These are phyloP conservation scores for Candida caryicola DNA, from an alignment of 805 yeast genomes.

Conservation along the genomic window DNA sequence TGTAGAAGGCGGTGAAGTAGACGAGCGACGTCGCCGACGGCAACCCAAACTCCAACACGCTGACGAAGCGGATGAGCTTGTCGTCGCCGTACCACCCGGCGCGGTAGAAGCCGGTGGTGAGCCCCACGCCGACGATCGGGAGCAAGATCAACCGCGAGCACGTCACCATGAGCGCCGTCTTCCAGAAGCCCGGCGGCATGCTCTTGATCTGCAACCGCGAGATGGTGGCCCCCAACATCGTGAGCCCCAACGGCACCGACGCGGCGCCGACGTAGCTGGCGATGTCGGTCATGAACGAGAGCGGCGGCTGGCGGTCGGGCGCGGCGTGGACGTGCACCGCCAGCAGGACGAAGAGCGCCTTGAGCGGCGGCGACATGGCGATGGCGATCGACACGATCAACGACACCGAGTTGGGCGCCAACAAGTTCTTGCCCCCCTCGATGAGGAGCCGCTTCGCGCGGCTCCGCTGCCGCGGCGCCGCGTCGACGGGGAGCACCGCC, in stretches of 20 bases:
- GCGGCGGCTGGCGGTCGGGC: constrained; percentile 81
- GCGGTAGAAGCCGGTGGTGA: constrained; percentile 53
- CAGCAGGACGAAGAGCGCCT: constrained; percentile 48
- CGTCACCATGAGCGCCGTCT: constrained; percentile 58
- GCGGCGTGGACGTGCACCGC: constrained; percentile 61
- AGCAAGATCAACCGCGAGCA: constrained; percentile 58
- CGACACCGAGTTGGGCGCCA: constrained; percentile 70
- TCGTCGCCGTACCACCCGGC: constrained; percentile 66
- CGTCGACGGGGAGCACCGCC: constrained; percentile 8
- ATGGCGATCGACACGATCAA: constrained; percentile 63
- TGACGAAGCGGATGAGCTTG: constrained; percentile 63
- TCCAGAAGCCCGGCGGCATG: constrained; percentile 71
- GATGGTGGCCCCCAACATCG: constrained; percentile 83
- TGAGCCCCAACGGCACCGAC: constrained; percentile 81
- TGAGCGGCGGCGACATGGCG: constrained; percentile 80
- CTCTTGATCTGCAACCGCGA: constrained; percentile 62
- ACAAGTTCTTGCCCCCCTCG: constrained; percentile 43
- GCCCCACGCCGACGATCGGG: constrained; percentile 73
- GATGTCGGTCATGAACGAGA: constrained; percentile 82
- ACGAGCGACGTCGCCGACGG: constrained; percentile 90
- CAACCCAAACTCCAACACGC: constrained; percentile 70
- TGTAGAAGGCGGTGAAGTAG: constrained; percentile 83
- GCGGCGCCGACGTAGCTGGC: constrained; percentile 80
- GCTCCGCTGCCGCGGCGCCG: not conserved
- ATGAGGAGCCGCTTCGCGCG: not conserved